Evolutionary conservation across 345 rosid genomes (phyloP).

Genomic region (Pelargonium nanum): DNA sequence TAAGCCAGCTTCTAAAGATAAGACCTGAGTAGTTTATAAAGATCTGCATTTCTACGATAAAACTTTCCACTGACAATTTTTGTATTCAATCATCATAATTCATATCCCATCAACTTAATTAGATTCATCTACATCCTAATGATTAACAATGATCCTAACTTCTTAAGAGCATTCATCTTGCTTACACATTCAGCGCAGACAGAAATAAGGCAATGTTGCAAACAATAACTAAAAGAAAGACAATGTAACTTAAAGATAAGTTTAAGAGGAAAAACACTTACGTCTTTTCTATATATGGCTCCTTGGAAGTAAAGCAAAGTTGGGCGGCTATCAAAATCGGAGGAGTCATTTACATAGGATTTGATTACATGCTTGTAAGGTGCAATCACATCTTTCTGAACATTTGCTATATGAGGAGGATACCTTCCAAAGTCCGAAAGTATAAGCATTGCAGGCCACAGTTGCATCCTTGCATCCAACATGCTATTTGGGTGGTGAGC

Average conservation of each 20-base stretch:
- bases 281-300: slow-evolving; percentile 92
- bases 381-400: slow-evolving; percentile 79
- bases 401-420: slow-evolving; percentile 66
- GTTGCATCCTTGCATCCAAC: slow-evolving; percentile 62
- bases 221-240: not conserved
- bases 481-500: slow-evolving; percentile 98
- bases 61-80: not conserved
- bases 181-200: too few relatives aligned
- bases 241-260: not conserved
- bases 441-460: slow-evolving; percentile 73
- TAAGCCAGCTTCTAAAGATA: not conserved
- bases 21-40: not conserved
- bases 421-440: slow-evolving; percentile 91
- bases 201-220: too few relatives aligned
- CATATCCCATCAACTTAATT: too few relatives aligned
- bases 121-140: too few relatives aligned
- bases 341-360: slow-evolving; percentile 47
- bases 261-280: slow-evolving; percentile 26
- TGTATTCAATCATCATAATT: too few relatives aligned
- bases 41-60: not conserved
- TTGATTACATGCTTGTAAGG: slow-evolving; percentile 81
- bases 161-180: too few relatives aligned
- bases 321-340: slow-evolving; percentile 58
- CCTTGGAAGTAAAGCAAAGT: slow-evolving; percentile 90
- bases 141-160: too few relatives aligned